phyloP scores from a whole-genome alignment of 108 stramenopile genomes.

The Pseudonitzschia pungens region DNA sequence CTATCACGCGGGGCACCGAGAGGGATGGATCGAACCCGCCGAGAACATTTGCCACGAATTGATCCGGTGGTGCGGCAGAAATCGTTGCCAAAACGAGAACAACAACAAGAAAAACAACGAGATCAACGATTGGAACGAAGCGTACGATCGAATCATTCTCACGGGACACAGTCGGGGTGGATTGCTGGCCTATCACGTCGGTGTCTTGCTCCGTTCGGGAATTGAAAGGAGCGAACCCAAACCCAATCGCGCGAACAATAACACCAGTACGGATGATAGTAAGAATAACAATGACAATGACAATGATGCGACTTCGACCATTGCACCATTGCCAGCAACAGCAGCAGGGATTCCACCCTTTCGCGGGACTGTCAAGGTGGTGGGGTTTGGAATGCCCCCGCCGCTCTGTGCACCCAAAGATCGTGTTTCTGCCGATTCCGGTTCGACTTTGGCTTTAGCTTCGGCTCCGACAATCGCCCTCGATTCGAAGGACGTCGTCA shows the following conservation, averaged over 20 bases:
- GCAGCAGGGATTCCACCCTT: neutral
- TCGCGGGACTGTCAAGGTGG: neutral
- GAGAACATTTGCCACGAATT: neutral
- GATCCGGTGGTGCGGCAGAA: neutral
- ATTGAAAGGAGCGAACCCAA: no score
- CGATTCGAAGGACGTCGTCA: neutral
- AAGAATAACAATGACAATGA: no score
- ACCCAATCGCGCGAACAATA: no score
- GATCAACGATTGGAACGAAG: neutral
- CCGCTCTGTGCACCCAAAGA: neutral
- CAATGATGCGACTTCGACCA: no score
- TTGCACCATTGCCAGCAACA: no score
- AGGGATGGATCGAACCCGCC: slow-evolving; percentile 8
- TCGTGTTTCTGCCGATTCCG: neutral
- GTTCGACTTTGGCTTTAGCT: no score
- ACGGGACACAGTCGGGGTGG: slow-evolving; percentile 5
- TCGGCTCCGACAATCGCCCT: no score
- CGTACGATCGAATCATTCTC: neutral
- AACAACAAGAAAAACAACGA: no score
- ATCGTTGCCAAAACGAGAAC: neutral
- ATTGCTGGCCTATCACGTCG: neutral
- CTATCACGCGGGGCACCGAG: neutral
- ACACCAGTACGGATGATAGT: no score
- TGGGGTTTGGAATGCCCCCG: slow-evolving; percentile 6
- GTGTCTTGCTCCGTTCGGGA: neutral